Evolutionary conservation across 495 filamentous ascomycete species (phyloP), one percentile per base, ranked within the genome.

Genomic region (Annulohypoxylon bovei): DNA sequence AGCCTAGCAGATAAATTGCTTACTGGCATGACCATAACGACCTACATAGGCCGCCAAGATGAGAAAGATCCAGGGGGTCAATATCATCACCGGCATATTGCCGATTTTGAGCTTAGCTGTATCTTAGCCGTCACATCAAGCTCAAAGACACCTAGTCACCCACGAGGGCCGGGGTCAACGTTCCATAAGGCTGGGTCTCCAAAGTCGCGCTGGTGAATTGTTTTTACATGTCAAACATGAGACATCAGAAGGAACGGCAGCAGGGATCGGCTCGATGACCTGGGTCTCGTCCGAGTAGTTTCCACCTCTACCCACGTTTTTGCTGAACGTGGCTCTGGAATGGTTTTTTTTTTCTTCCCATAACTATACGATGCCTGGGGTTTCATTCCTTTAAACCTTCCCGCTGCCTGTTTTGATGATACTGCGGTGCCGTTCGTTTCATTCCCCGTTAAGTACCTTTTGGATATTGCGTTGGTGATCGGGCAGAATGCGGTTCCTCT

Each of bases 141-240:
- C 42, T 49, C 61, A 18, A 12, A 44, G 35, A 59, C 20, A 35
- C 16, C 59, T 20, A 63, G 37, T 46, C 40, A 27, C 63, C 28
- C 39, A 11, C 28, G 53, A 53, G 50, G 54, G 46, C 64, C 59
- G 54, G 59, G 59, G 60, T 42, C 23, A 25, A 44, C 32, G 59
- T 72, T 46, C 64, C 69, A 67, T 53, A 67, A 72, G 69, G 63
- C 69, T 67, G 69, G 69, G 62, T 67, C 53, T 12, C 58, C 54
- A 54, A 47, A 47, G 63, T 67, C 22, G 32, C 59, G 60, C 63
- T 64, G 44, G 42, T 30, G 58, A 62, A 54, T 47, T 33, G 27
- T 54, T 59, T 71, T 63, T 44, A 40, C 50, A 35, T 52, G 20
- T 14, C 8, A 58, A 63, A 59, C 59, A 53, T 28, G 33, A 58